A percentile compares a stretch with the other conserved stretches of the same genome.
Conservation (phyloP, 495 filamentous ascomycete species). For the Xylaria scruposa region DNA sequence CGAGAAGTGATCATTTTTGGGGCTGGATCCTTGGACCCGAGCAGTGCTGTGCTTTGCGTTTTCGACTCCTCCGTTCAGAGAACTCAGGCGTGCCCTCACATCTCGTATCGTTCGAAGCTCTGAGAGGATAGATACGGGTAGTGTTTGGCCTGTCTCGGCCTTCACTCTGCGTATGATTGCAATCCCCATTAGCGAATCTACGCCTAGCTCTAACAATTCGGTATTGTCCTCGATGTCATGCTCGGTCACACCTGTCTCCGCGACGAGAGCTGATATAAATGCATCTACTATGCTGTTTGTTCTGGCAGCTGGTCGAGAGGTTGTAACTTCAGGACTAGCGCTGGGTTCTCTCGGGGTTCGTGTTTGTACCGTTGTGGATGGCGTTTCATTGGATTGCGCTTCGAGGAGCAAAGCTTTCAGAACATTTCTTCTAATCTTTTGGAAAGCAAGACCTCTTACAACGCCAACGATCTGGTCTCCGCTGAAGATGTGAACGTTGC, state of each 20-base stretch:
- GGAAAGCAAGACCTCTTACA: slow-evolving; percentile 53
- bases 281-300: slow-evolving; percentile 42
- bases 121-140: slow-evolving; percentile 38
- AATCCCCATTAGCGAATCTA: slow-evolving; percentile 55
- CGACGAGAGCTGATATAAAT: slow-evolving; percentile 56
- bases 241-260: slow-evolving; percentile 63
- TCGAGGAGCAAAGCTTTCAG: slow-evolving; percentile 16
- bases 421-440: slow-evolving; percentile 51
- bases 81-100: slow-evolving; percentile 8
- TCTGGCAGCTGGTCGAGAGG: background rate
- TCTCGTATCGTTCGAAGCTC: slow-evolving; percentile 34
- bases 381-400: background rate
- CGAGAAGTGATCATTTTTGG: background rate
- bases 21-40: background rate
- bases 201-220: slow-evolving; percentile 45
- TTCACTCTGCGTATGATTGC: slow-evolving; percentile 46
- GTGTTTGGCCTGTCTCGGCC: slow-evolving; percentile 47
- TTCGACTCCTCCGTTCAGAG: background rate
- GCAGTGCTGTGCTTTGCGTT: background rate
- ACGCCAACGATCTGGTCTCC: slow-evolving; percentile 52
- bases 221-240: slow-evolving; percentile 54
- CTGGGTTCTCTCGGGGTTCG: background rate
- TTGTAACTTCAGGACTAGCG: slow-evolving; percentile 2
- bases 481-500: slow-evolving; percentile 60
- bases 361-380: background rate